Evolutionary conservation across 2,329 filamentous ascomycete genomes (phyloP).

Genomic region (Hypomyces perniciosus): DNA sequence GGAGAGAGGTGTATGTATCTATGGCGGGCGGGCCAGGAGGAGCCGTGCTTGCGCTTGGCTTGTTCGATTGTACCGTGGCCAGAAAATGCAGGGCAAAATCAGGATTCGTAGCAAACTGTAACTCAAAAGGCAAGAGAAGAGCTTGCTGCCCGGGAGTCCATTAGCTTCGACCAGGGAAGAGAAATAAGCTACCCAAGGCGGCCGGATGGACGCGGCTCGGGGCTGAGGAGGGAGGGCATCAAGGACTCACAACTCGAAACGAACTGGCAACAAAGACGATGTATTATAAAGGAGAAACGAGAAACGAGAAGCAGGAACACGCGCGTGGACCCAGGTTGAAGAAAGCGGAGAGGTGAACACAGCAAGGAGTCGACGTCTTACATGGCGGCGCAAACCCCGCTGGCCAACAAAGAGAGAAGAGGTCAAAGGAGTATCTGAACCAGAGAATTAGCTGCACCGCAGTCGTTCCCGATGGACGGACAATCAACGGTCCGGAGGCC

Average conservation of each 20-base stretch:
- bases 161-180: background rate
- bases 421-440: background rate
- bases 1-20: no score
- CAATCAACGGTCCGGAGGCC: background rate
- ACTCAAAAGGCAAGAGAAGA: background rate
- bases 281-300: background rate
- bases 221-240: no score
- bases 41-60: constrained; percentile 1
- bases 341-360: background rate
- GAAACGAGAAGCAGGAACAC: background rate
- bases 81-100: constrained; percentile 1
- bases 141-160: background rate
- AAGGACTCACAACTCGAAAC: no score
- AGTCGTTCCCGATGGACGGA: constrained; percentile 1
- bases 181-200: background rate
- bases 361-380: constrained; percentile 3
- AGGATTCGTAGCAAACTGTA: background rate
- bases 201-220: no score
- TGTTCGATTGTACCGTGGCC: background rate
- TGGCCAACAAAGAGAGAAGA: background rate
- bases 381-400: constrained; percentile 14
- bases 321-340: constrained; percentile 1
- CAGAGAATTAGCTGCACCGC: background rate
- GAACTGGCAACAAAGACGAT: background rate
- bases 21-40: background rate